These are phyloP conservation scores for Xylaria sp. DNA, from an alignment of 2,329 filamentous ascomycete species.

Conservation along the genomic window DNA sequence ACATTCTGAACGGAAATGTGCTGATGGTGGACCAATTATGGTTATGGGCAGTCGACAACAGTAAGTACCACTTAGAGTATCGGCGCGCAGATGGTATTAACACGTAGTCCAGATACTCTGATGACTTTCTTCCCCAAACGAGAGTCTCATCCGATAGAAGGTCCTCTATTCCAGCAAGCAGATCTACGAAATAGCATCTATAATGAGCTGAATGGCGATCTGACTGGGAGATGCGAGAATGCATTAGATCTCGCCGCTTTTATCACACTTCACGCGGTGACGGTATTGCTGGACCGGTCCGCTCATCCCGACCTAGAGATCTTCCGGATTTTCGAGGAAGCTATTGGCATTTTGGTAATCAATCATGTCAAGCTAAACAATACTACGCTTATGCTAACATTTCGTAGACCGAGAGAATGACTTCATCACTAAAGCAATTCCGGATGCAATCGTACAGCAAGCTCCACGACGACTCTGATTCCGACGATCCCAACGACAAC, in stretches of 20 bases:
- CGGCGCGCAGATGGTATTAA: background rate
- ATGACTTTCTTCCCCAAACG: slow-evolving; percentile 66
- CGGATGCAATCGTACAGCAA: slow-evolving; percentile 66
- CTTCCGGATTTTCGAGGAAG: slow-evolving; percentile 73
- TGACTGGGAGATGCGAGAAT: slow-evolving; percentile 70
- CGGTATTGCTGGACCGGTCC: slow-evolving; percentile 67
- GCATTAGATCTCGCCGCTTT: slow-evolving; percentile 70
- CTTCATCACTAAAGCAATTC: slow-evolving; percentile 69
- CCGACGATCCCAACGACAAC: slow-evolving; percentile 55
- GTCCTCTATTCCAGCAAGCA: slow-evolving; percentile 66
- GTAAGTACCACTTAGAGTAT: slow-evolving; percentile 50
- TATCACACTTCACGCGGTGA: slow-evolving; percentile 70
- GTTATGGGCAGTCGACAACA: slow-evolving; percentile 67
- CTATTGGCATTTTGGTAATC: slow-evolving; percentile 68
- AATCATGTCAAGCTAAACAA: background rate
- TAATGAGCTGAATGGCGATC: slow-evolving; percentile 72
- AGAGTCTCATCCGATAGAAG: slow-evolving; percentile 64
- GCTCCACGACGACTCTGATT: slow-evolving; percentile 52
- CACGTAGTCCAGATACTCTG: slow-evolving; percentile 55
- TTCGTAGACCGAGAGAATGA: slow-evolving; percentile 68
- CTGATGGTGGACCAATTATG: slow-evolving; percentile 76
- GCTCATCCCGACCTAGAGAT: slow-evolving; percentile 71
- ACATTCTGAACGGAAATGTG: slow-evolving; percentile 64
- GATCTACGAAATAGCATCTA: slow-evolving; percentile 72
- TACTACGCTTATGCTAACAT: slow-evolving; percentile 18